Base-by-base conservation (phyloP, 2,329 filamentous ascomycete genomes). In the Aspergillus clavatus region DNA sequence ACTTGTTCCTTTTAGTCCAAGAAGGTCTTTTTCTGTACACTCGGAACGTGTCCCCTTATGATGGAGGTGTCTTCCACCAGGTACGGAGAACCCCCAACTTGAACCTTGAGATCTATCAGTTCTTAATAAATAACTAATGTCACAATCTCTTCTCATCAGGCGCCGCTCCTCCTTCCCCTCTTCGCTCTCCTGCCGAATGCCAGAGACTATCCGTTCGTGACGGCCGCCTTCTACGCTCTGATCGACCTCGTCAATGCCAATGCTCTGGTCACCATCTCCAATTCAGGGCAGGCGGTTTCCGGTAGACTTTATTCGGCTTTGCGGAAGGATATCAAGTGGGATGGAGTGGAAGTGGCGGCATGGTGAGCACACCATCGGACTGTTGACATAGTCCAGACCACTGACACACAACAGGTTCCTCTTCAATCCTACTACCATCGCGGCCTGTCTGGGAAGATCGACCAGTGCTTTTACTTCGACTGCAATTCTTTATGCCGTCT, bases 11-110 rank as follows among this genome's bases (percentile, higher is more conserved):
- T 52, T 12, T 58, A 95, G 89, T 97, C 44, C 91, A 97, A 76
- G 93, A 98, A 72, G 93, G 93, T 16, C 74, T 98, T 46, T 98
- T 95, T 62, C 81, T 98, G 18, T 97, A 97, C 68, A 90, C 87
- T 53, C 88, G 94, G 68, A 94, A 95, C 72, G 87, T 97, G 46
- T 96, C 89, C 48, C 93, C 93, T 1, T 98, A 97, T 72, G 89
- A 98, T 67, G 93, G 93, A 53, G 93, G 93, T 59, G 88, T 85
- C 53, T 86, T 80, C 61, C 81, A 85, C 65, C 82, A 84, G 71
- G 79, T 81, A 61, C 31, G 40, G 24, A 28, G 21, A 12, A 28
- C 28, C 12, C 8, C 35, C 27, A 24, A n/a, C 24, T 26, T 8
- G 12, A 19, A 11, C 18, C 7, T 21, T 5, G 4, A n/a, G n/a